phyloP scores from a whole-genome alignment of 2,329 filamentous ascomycete species.

The Cytospora schulzeri region DNA sequence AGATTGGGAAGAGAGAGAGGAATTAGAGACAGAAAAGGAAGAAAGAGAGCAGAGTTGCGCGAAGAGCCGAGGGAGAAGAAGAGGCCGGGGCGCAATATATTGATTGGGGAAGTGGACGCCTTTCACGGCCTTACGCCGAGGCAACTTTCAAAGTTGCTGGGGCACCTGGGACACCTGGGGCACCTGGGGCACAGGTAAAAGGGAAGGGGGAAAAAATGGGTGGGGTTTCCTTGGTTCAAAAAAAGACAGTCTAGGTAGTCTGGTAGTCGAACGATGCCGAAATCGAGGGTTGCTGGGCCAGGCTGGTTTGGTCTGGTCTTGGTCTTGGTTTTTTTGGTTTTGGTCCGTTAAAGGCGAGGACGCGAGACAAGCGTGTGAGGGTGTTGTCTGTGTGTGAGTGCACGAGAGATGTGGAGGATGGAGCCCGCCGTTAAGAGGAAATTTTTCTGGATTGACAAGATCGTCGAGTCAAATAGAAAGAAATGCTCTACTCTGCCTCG shows the following conservation, averaged over 20 bases:
- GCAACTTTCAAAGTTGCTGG: background rate
- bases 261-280: background rate
- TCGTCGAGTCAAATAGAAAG: no score
- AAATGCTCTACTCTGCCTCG: no score
- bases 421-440: background rate
- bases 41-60: slow-evolving; percentile 2
- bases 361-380: slow-evolving; percentile 14
- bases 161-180: no score
- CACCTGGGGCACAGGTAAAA: no score
- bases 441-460: no score
- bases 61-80: background rate
- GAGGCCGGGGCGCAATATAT: slow-evolving; percentile 2
- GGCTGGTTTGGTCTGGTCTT: no score
- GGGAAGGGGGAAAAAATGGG: no score
- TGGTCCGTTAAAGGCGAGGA: slow-evolving; percentile 6
- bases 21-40: background rate
- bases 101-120: background rate
- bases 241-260: background rate
- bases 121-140: slow-evolving; percentile 17
- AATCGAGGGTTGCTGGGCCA: background rate
- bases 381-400: no score
- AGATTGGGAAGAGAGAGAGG: background rate
- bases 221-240: background rate
- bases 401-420: background rate
- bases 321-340: no score